Conservation (phyloP, 2,329 filamentous ascomycete genomes). For the Botrytis fabae region DNA sequence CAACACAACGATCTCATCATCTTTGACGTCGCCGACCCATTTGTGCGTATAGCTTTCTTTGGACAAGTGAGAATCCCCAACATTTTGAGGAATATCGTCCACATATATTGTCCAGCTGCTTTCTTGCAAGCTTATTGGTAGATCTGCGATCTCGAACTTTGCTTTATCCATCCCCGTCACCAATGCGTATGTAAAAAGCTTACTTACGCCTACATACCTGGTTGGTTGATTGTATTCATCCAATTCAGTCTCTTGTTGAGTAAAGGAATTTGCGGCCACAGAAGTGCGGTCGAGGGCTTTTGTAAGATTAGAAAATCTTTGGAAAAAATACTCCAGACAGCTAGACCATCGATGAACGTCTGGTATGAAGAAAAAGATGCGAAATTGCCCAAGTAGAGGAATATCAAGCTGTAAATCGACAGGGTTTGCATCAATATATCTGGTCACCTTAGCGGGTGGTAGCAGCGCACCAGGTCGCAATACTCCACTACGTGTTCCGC, state of each 20-base stretch:
- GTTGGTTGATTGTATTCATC: constrained; percentile 68
- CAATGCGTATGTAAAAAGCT: constrained; percentile 67
- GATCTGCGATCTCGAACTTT: constrained; percentile 63
- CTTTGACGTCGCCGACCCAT: constrained; percentile 59
- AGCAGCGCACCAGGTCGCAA: constrained; percentile 47
- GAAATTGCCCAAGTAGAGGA: constrained; percentile 74
- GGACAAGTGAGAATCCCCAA: neutral
- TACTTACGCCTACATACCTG: constrained; percentile 67
- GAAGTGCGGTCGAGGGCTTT: constrained; percentile 62
- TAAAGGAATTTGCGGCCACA: constrained; percentile 60
- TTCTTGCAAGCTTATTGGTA: constrained; percentile 61
- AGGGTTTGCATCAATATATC: constrained; percentile 76
- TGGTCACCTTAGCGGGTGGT: constrained; percentile 66
- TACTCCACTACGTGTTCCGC: constrained; percentile 47
- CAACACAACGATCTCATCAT: constrained; percentile 61
- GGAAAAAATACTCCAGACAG: constrained; percentile 62
- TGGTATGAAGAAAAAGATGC: constrained; percentile 69
- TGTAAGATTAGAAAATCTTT: constrained; percentile 50
- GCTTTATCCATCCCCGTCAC: constrained; percentile 66
- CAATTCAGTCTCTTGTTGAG: constrained; percentile 58
- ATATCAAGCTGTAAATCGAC: constrained; percentile 78
- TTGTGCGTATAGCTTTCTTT: constrained; percentile 60
- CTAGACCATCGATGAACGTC: constrained; percentile 56
- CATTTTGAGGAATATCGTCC: constrained; percentile 62
- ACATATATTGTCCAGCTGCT: constrained; percentile 73